These are phyloP conservation scores for Amoeboradix gromovi DNA, from an alignment of 371 early-diverging fungal genomes.

Conservation along the genomic window DNA sequence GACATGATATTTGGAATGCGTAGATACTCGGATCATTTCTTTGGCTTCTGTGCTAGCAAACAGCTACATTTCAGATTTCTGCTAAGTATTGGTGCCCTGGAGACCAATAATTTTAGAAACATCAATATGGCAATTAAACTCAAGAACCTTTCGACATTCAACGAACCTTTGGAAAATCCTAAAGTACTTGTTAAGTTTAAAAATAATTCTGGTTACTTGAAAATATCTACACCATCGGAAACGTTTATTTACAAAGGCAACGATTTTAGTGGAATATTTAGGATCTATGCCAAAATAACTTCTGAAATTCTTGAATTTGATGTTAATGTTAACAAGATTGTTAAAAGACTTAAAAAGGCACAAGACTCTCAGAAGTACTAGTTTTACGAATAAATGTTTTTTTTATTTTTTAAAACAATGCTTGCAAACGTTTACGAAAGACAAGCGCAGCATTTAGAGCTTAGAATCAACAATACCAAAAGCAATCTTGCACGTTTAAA, in stretches of 20 bases:
- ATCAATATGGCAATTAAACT: not conserved
- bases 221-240: not conserved
- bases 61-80: too few relatives aligned
- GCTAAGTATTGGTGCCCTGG: too few relatives aligned
- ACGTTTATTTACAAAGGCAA: not conserved
- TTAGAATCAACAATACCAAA: conserved; percentile 7
- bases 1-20: too few relatives aligned
- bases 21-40: too few relatives aligned
- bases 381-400: not conserved
- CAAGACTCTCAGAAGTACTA: too few relatives aligned
- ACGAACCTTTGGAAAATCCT: not conserved
- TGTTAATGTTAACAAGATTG: not conserved
- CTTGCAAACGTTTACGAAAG: conserved; percentile 9
- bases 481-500: conserved; percentile 89
- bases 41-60: too few relatives aligned
- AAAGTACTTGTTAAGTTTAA: not conserved
- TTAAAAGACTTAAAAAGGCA: not conserved
- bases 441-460: conserved; percentile 8
- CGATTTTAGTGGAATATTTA: not conserved
- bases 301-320: not conserved
- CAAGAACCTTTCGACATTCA: not conserved
- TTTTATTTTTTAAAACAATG: not conserved
- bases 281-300: not conserved
- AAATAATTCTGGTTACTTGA: not conserved
- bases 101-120: too few relatives aligned